Evolutionary conservation across 176 grass and related monocot species (phyloP).

Genomic region (Raddia guianensis): DNA sequence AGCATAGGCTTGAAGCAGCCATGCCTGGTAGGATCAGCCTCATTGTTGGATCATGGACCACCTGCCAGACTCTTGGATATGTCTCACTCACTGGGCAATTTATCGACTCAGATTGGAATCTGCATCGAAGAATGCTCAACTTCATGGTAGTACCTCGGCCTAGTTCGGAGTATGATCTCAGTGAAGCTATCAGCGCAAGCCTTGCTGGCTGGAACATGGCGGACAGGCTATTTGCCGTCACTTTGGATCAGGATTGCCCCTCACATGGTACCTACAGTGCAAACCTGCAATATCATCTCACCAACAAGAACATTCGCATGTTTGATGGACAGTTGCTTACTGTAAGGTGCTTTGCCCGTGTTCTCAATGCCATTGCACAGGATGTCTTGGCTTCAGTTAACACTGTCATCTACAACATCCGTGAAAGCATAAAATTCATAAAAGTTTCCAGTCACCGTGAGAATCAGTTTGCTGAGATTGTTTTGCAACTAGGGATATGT

Average conservation of each 20-base stretch:
- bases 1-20: conserved; percentile 26
- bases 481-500: conserved; percentile 42
- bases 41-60: conserved; percentile 41
- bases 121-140: conserved; percentile 62
- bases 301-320: conserved; percentile 37
- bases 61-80: conserved; percentile 62
- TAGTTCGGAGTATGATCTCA: conserved; percentile 48
- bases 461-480: conserved; percentile 50
- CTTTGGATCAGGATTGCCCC: conserved; percentile 45
- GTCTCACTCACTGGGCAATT: conserved; percentile 56
- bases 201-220: conserved; percentile 52
- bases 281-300: conserved; percentile 52
- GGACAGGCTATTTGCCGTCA: conserved; percentile 55
- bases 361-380: conserved; percentile 48
- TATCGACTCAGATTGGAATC: conserved; percentile 57
- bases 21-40: conserved; percentile 57
- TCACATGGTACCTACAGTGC: conserved; percentile 62
- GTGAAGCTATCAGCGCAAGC: conserved; percentile 50
- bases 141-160: conserved; percentile 46
- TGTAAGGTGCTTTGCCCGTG: conserved; percentile 57
- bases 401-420: conserved; percentile 55
- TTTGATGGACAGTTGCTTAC: conserved; percentile 48
- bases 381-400: conserved; percentile 55
- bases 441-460: conserved; percentile 42
- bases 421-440: conserved; percentile 69